These are phyloP conservation scores for Gyrodon lividus DNA, from an alignment of 768 basidiomycete species.

Conservation along the genomic window DNA sequence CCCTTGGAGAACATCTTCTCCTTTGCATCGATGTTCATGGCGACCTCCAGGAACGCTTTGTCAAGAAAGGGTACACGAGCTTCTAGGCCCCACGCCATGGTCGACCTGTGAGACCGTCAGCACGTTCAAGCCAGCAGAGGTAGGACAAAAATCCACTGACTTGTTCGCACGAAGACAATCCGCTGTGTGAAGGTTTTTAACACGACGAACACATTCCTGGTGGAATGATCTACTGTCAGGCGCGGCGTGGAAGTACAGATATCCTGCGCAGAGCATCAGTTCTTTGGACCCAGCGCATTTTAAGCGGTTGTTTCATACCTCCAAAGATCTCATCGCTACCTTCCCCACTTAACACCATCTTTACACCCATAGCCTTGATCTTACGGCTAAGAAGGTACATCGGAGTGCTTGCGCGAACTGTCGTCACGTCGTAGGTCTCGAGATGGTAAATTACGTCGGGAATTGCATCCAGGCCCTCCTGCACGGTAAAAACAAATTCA, in stretches of 20 bases:
- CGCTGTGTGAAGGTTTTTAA: conserved; percentile 96
- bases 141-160: conserved; percentile 39
- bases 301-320: conserved; percentile 47
- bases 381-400: conserved; percentile 99
- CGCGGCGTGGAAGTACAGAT: conserved; percentile 99
- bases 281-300: background rate
- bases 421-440: conserved; percentile 99
- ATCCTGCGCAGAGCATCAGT: conserved; percentile 51
- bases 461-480: conserved; percentile 96
- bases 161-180: conserved; percentile 99
- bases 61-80: conserved; percentile 99
- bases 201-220: conserved; percentile 90
- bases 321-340: conserved; percentile 98
- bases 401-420: conserved; percentile 94
- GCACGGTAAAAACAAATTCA: conserved; percentile 96
- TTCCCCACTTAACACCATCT: conserved; percentile 98
- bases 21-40: conserved; percentile 87
- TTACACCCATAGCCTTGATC: conserved; percentile 99
- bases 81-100: conserved; percentile 99
- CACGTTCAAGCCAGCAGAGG: background rate
- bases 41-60: conserved; percentile 90
- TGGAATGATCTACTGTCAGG: conserved; percentile 88
- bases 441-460: conserved; percentile 98
- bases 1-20: conserved; percentile 91
- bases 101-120: conserved; percentile 58